phyloP scores from a whole-genome alignment of 257 asterid species.

The Perilla frutescens region DNA sequence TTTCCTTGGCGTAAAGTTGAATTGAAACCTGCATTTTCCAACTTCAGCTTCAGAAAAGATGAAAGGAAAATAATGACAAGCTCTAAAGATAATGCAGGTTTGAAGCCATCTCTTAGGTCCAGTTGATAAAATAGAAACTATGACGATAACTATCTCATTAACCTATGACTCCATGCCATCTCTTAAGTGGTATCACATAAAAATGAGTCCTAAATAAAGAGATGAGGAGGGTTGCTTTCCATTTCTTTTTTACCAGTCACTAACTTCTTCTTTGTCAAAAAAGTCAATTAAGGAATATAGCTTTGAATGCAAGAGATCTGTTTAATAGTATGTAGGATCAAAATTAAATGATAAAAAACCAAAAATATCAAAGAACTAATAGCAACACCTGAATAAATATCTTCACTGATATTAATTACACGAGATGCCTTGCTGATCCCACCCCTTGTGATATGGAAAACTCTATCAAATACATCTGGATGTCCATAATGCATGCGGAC shows the following conservation, averaged over 20 bases:
- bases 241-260: slow-evolving; percentile 7
- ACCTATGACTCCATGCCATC: slow-evolving; percentile 13
- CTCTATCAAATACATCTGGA: slow-evolving; percentile 98
- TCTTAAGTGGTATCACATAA: slow-evolving; percentile 9
- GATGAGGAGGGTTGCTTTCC: background rate
- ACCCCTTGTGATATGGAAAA: slow-evolving; percentile 96
- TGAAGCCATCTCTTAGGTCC: background rate
- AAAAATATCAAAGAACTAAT: slow-evolving; percentile 15
- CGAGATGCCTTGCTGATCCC: slow-evolving; percentile 99
- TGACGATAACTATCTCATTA: slow-evolving; percentile 1
- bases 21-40: slow-evolving; percentile 80
- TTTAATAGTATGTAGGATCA: background rate
- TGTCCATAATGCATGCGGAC: slow-evolving; percentile 99
- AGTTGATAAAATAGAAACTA: slow-evolving; percentile 7
- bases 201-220: slow-evolving; percentile 15
- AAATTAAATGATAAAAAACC: slow-evolving; percentile 23
- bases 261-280: background rate
- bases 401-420: slow-evolving; percentile 95
- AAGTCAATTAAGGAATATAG: slow-evolving; percentile 6
- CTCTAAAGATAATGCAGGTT: no score
- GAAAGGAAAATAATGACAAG: background rate
- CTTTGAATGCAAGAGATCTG: slow-evolving; percentile 19
- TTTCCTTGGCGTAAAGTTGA: slow-evolving; percentile 98
- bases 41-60: slow-evolving; percentile 23
- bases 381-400: slow-evolving; percentile 78